These are phyloP conservation scores for Crucibulum cyathiforme DNA, from an alignment of 1,284 basidiomycete genomes.

Conservation along the genomic window DNA sequence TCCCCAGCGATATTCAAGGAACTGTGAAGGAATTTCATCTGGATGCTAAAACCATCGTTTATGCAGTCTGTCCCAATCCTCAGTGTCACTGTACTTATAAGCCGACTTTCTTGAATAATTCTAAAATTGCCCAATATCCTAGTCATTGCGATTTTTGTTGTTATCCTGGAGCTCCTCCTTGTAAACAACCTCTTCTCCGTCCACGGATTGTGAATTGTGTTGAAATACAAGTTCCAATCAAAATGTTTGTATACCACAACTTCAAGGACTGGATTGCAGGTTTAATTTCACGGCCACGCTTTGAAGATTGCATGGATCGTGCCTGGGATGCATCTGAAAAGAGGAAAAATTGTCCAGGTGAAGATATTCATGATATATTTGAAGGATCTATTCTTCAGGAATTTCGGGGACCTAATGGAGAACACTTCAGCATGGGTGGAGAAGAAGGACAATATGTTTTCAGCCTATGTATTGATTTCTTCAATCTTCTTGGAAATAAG, in stretches of 20 bases:
- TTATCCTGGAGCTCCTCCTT: conserved; percentile 2
- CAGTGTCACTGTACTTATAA: conserved; percentile 19
- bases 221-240: conserved; percentile 10
- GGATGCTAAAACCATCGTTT: conserved; percentile 13
- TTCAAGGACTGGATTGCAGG: conserved; percentile 14
- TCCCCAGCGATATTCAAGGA: conserved; percentile 15
- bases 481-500: conserved; percentile 43
- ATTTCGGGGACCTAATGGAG: conserved; percentile 10
- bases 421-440: conserved; percentile 9
- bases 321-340: conserved; percentile 4
- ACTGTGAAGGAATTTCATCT: conserved; percentile 9
- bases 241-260: conserved; percentile 9
- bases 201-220: background rate
- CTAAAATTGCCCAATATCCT: conserved; percentile 15
- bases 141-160: conserved; percentile 3
- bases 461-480: conserved; percentile 40
- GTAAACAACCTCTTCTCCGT: conserved; percentile 6
- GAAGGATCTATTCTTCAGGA: conserved; percentile 1
- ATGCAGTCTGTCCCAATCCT: conserved; percentile 22
- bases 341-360: background rate
- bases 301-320: conserved; percentile 12
- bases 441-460: conserved; percentile 26
- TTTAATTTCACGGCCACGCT: conserved; percentile 5
- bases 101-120: conserved; percentile 6
- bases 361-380: conserved; percentile 13